Conservation (phyloP, 78 protist species). For the Dictyostelium discoideum region dicty_2.7 NC_007088.5:828001-828500, state of each 20-base stretch:
- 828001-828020: background rate
- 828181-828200: constrained; percentile 15
- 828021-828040: constrained; percentile 32
- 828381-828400: background rate
- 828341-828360: background rate
- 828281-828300: background rate
- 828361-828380: background rate
- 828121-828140: constrained; percentile 34
- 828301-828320: background rate
- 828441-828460: background rate
- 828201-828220: background rate
- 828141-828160: constrained; percentile 58
- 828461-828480: background rate
- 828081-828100: background rate
- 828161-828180: constrained; percentile 50
- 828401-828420: background rate
- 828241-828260: background rate
- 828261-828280: background rate
- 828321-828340: background rate
- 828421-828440: background rate
- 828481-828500: constrained; percentile 12
- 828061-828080: background rate
- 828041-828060: constrained; percentile 45
- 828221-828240: background rate
- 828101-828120: constrained; percentile 57